Base-by-base conservation (phyloP, 495 filamentous ascomycete species). In the Penicillium paxilli region DNA sequence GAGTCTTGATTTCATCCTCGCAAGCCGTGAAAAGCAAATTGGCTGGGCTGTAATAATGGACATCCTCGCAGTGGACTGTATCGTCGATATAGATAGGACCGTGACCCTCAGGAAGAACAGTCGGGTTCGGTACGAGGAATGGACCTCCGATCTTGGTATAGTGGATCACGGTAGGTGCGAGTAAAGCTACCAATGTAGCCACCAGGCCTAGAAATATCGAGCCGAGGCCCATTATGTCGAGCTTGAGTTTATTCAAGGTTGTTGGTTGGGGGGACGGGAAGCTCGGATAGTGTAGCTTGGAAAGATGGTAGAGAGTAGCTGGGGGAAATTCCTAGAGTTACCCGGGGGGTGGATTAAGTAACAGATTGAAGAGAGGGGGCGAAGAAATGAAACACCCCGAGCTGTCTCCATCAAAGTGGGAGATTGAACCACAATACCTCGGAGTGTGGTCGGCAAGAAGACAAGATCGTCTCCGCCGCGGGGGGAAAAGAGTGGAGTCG, bases 21-120 rank as follows among this genome's bases (percentile, higher is more conserved):
- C 82, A 86, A 5, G 83, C 83, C 4, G 82, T 76, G 54, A 84
- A 87, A 8, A 86, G 65, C 46, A 73, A 51, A 17, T 70, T 72
- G 11, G 74, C 78, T 0, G 73, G 69, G 6, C 59, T 64, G 58
- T 84, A 78, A 50, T 83, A 77, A 56, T 86, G 81, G 11, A 87
- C 45, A 64, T 87, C 83, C 51, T 87, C 83, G 56, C 82, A 85
- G 26, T 80, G 70, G 24, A 75, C 55, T 0, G 83, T 84, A 58
- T 83, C 80, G 5, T 72, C 63, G 41, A 87, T 81, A 20, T 58
- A 52, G 46, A 66, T 55, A 5, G 75, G 64, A 5, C 68, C 67
- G 5, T 70, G 52, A 12, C 71, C 72, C 32, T 75, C 66, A 21
- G 69, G 44, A 10, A 72, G 67, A 3, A 63, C 53, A 22, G 65